Evolutionary conservation across 1,284 basidiomycete species (phyloP), one percentile per base, ranked within the genome.

Genomic region (Leccinum fallax): DNA sequence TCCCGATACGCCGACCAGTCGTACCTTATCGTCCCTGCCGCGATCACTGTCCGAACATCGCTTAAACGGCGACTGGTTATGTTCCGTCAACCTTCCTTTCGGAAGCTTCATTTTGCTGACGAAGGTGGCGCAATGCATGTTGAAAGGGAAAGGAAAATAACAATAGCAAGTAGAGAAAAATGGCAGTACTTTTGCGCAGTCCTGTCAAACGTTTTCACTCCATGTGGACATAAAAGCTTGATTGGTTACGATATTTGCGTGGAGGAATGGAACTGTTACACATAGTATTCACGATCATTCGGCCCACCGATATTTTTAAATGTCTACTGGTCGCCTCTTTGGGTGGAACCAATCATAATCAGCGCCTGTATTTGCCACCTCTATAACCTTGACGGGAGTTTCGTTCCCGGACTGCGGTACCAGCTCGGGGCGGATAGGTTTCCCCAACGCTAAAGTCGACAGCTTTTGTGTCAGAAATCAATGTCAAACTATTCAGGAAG

Each of bases 111-210:
- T 60, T 61, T 49, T 48, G 28, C 48, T 40, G 34, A 53, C 53
- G 55, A 67, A 70, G 58, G 53, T 70, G 62, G 53, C 54, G 46
- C 19, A 46, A 11, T 53, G 54, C 53, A 58, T 58, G 56, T 26
- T 36, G 36, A 28, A 51, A 36, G 21, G 40, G 24, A 58, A 56
- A 21, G 10, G n/a, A 16, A 16, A 34, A 54, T 36, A 59, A 74
- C 67, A 71, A 71, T 74, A 74, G 53, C 60, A 36, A 4, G n/a
- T 43, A 13, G 66, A 30, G 40, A 30, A 69, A 70, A 63, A 66
- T 55, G 49, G 70, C 40, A 71, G 56, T 61, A 52, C 61, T 34
- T 59, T 64, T 74, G 66, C 68, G 62, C 56, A 63, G 26, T 26
- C 48, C 43, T 43, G 32, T 16, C 7, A 26, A 38, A 43, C 36